Evolutionary conservation across 1,284 basidiomycete genomes (phyloP).

Genomic region (Malassezia arunalokei): DNA sequence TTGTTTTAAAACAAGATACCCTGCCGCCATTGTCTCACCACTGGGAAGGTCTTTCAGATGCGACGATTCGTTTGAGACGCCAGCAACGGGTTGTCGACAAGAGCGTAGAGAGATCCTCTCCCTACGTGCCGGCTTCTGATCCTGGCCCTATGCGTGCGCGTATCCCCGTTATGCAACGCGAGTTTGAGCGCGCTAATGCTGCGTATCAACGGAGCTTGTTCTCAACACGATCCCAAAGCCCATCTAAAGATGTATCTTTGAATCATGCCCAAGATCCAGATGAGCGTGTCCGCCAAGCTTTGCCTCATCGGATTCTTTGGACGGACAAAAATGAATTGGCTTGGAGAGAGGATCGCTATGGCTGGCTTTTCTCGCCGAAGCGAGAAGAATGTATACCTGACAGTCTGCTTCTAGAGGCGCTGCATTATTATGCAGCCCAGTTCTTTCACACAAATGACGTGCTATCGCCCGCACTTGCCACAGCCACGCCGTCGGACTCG

Average conservation of each 20-base stretch:
- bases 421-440: constrained; percentile 12
- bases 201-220: neutral
- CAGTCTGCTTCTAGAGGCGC: neutral
- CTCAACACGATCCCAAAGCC: neutral
- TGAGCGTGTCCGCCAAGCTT: neutral
- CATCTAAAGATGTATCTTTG: neutral
- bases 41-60: neutral
- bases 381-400: neutral
- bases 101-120: constrained; percentile 3
- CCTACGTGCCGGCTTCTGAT: constrained; percentile 6
- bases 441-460: constrained; percentile 3
- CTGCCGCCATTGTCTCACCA: neutral
- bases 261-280: neutral
- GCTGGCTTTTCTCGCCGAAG: neutral
- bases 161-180: neutral
- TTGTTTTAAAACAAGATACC: constrained; percentile 8
- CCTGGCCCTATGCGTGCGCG: constrained; percentile 5
- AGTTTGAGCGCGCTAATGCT: constrained; percentile 4
- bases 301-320: constrained; percentile 3
- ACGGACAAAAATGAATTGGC: neutral
- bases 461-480: neutral
- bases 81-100: constrained; percentile 7
- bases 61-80: neutral
- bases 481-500: neutral
- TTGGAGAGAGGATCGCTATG: neutral